phyloP scores from a whole-genome alignment of 305 asterid genomes.

The Fraxinus dipetala region DNA sequence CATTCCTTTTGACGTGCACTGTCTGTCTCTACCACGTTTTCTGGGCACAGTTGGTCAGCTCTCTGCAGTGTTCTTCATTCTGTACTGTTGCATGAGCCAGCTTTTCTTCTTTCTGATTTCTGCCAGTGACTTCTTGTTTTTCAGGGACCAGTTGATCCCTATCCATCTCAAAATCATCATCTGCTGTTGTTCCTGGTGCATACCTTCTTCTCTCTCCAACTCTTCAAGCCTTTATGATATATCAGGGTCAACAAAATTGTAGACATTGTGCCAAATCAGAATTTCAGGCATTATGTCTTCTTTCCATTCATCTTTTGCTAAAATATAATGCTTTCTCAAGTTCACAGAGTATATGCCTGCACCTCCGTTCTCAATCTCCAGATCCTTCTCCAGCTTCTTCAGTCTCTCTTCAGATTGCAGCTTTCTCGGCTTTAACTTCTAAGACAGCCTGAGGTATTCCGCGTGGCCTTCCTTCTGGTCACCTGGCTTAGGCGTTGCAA shows the following conservation, averaged over 20 bases:
- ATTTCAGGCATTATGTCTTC: conserved; percentile 76
- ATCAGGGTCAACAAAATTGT: conserved; percentile 83
- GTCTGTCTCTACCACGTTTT: conserved; percentile 63
- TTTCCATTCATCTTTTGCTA: conserved; percentile 82
- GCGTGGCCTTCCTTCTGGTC: conserved; percentile 26
- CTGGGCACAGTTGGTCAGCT: conserved; percentile 75
- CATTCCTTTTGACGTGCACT: conserved; percentile 67
- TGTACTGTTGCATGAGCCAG: conserved; percentile 62
- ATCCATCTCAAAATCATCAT: conserved; percentile 75
- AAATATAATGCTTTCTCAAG: conserved; percentile 70
- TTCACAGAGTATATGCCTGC: conserved; percentile 94
- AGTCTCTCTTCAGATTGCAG: conserved; percentile 52
- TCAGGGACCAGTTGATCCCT: conserved; percentile 68
- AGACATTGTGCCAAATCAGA: conserved; percentile 85
- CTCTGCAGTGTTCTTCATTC: conserved; percentile 78
- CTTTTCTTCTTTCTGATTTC: conserved; percentile 77
- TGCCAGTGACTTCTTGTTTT: conserved; percentile 53
- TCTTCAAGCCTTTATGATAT: conserved; percentile 77
- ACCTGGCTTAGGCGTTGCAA: conserved; percentile 83
- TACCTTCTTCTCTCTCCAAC: conserved; percentile 73
- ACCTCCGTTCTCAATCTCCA: conserved; percentile 86
- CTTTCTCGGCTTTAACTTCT: conserved; percentile 40
- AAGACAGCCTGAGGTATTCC: neutral
- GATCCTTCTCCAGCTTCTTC: conserved; percentile 69
- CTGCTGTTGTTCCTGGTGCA: conserved; percentile 57